Percentiles rank a stretch among this genome's conserved stretches.
Evolutionary conservation across 176 grass and related monocot genomes (phyloP).

Genomic region (Hordeum marinum): DNA sequence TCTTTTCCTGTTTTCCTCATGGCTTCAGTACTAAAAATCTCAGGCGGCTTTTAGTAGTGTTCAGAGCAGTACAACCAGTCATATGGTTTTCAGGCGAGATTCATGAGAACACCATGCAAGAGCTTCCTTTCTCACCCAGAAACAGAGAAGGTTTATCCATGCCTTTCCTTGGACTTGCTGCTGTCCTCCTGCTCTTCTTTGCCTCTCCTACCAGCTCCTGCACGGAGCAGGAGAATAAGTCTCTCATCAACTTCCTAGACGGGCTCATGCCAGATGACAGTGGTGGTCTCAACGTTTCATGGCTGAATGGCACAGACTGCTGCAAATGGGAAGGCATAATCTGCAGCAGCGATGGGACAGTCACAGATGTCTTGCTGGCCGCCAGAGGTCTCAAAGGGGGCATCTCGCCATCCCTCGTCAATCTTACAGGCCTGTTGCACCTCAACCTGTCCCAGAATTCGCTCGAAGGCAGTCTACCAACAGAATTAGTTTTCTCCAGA

Average conservation of each 20-base stretch:
- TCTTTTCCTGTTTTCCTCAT: background rate
- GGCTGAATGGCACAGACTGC: constrained; percentile 29
- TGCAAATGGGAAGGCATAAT: constrained; percentile 57
- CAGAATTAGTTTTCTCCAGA: constrained; percentile 39
- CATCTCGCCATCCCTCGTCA: constrained; percentile 44
- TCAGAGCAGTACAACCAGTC: background rate
- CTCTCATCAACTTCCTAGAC: too few species aligned
- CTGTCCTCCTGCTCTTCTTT: too few species aligned
- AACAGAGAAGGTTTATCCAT: background rate
- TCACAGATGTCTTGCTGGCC: constrained; percentile 45
- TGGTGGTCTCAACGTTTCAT: constrained; percentile 14
- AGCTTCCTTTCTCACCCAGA: constrained; percentile 4
- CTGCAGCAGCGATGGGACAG: constrained; percentile 10
- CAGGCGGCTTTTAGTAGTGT: background rate
- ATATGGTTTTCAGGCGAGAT: background rate
- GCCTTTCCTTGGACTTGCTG: too few species aligned
- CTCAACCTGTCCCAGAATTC: constrained; percentile 58
- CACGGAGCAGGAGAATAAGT: too few species aligned
- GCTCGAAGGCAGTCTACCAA: constrained; percentile 27
- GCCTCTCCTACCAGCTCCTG: too few species aligned
- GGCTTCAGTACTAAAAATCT: background rate
- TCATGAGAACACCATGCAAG: constrained; percentile 39
- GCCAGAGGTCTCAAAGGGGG: constrained; percentile 37
- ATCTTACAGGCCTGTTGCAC: constrained; percentile 39
- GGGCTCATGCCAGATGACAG: background rate